Evolutionary conservation across 805 yeast species (phyloP).

Genomic region (Crinitomyces ghanaensis): DNA sequence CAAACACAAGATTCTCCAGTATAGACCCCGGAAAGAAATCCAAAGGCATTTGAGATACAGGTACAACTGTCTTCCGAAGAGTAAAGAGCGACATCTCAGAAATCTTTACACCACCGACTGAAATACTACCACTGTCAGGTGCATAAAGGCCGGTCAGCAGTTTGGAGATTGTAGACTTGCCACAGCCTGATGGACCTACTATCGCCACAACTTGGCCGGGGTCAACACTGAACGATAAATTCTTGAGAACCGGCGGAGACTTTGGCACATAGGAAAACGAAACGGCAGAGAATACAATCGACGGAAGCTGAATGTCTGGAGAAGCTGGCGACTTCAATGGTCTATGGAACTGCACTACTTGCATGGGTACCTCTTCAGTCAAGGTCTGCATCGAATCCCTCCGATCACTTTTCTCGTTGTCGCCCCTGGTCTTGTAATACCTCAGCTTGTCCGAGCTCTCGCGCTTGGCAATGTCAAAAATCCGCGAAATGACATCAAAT

Average conservation of each 20-base stretch:
- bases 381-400: background rate
- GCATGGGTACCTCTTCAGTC: no score
- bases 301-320: no score
- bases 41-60: slow-evolving; percentile 66
- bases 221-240: slow-evolving; percentile 33
- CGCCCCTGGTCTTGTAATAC: slow-evolving; percentile 1
- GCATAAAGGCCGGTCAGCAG: slow-evolving; percentile 45
- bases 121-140: slow-evolving; percentile 30
- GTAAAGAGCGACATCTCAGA: slow-evolving; percentile 33
- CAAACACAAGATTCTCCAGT: slow-evolving; percentile 59
- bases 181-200: slow-evolving; percentile 82
- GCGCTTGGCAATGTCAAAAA: slow-evolving; percentile 4
- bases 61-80: slow-evolving; percentile 43
- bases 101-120: slow-evolving; percentile 39
- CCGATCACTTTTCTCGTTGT: background rate
- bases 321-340: no score
- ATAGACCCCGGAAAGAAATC: slow-evolving; percentile 63
- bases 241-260: slow-evolving; percentile 28
- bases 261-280: slow-evolving; percentile 26
- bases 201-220: slow-evolving; percentile 49
- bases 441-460: background rate
- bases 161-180: slow-evolving; percentile 68
- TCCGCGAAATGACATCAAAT: slow-evolving; percentile 28
- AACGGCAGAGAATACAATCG: slow-evolving; percentile 39
- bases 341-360: background rate